phyloP scores from a whole-genome alignment of 352 stramenopile genomes.

The Elongisporangium senticosum region DNA sequence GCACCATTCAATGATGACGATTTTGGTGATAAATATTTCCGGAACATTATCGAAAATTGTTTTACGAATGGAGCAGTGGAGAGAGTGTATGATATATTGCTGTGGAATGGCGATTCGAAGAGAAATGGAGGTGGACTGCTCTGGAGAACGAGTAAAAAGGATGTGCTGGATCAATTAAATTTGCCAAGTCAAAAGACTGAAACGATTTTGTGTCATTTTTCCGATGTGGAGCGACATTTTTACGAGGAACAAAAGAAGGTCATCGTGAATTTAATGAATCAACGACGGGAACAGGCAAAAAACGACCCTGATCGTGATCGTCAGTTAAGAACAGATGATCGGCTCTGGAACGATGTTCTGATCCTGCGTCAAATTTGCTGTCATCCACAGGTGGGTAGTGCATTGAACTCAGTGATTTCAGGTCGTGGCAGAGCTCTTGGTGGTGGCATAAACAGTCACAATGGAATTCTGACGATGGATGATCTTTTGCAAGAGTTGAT shows the following conservation, averaged over 20 bases:
- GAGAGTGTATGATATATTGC: conserved; percentile 42
- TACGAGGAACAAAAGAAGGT: conserved; percentile 64
- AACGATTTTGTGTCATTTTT: conserved; percentile 62
- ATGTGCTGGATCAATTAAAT: conserved; percentile 60
- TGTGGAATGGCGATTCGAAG: conserved; percentile 25
- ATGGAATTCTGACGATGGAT: conserved; percentile 69
- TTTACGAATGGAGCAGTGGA: conserved; percentile 34
- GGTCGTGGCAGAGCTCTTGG: conserved; percentile 1
- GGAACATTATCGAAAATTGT: conserved; percentile 23
- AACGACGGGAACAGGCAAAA: conserved; percentile 23
- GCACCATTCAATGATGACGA: conserved; percentile 32
- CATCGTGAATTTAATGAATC: conserved; percentile 35
- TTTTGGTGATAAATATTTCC: conserved; percentile 25
- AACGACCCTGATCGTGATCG: conserved; percentile 7
- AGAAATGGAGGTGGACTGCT: conserved; percentile 35
- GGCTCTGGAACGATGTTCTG: conserved; percentile 66
- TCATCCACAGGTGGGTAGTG: conserved; percentile 84
- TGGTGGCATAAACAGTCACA: neutral
- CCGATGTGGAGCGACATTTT: conserved; percentile 70
- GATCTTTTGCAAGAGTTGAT: conserved; percentile 71
- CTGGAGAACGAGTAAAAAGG: conserved; percentile 76
- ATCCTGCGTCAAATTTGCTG: conserved; percentile 88
- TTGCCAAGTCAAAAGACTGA: conserved; percentile 54
- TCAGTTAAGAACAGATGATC: conserved; percentile 15
- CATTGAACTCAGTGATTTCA: conserved; percentile 12